Base-by-base conservation (phyloP, 2,329 filamentous ascomycete species). In the Nothophoma quercina region DNA sequence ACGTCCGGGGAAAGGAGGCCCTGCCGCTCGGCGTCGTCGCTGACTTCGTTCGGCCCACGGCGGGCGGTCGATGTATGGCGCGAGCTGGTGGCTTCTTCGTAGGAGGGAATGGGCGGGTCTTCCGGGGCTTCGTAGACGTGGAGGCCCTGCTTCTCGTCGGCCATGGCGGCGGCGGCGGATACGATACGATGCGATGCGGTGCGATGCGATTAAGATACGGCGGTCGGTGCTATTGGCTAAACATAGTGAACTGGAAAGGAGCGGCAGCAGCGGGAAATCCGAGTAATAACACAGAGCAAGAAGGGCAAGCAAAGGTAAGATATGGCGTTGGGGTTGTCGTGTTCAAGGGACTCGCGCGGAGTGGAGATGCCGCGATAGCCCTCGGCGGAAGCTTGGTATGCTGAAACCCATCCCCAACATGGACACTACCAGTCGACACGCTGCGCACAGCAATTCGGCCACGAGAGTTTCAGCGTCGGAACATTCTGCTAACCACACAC, bases 11-110 rank as follows among this genome's bases (percentile, higher is more conserved):
- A 81, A 32, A 96, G 81, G 21, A 96, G 84, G 5, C 88, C 89
- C 75, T 92, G 88, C 74, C 88, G 84, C 75, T 96, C 91, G 47
- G 85, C 84, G 69, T 91, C 86, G 73, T 87, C 83, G 70, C 85
- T 85, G 68, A 84, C 80, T 73, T 88, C 84, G 67, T 85, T 81
- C 55, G 80, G 77, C 33, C 81, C 81, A 30, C 79, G 77, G 55
- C 72, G 73, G 18, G 83, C 84, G 26, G 75, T 70, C 16, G 82
- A 79, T 46, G 55, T 51, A 52, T 64, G 60, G 44, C 82, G 78
- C 26, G 83, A 85, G 15, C 85, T 85, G 54, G 84, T 83, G 58
- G 91, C 90, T 78, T 96, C 90, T 74, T 93, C 90, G 75, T 95
- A 95, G 35, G 87, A 86, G 23, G 90, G 91, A 70, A 95, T 93